A percentile compares a stretch with the other conserved stretches of the same genome.
phyloP scores from a whole-genome alignment of 2,329 filamentous ascomycete species.

The Penicillium sp. region DNA sequence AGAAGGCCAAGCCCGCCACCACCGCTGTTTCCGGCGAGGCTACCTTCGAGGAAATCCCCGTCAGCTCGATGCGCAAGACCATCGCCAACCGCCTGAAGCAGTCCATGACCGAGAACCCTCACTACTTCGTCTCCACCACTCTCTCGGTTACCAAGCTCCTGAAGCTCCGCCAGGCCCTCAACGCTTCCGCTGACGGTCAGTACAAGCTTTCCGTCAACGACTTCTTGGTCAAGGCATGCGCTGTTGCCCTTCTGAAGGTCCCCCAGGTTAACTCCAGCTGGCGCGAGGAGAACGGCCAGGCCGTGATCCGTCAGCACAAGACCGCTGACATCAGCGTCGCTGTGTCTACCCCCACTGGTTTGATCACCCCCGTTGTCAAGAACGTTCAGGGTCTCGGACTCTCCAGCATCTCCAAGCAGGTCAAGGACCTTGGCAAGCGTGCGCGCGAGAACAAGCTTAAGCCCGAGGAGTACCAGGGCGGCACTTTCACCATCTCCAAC shows the following conservation, averaged over 20 bases:
- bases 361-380: constrained; percentile 97
- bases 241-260: constrained; percentile 84
- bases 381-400: constrained; percentile 84
- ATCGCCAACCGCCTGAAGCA: constrained; percentile 88
- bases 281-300: constrained; percentile 70
- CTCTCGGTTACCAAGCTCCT: constrained; percentile 93
- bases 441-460: constrained; percentile 97
- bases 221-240: constrained; percentile 96
- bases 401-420: constrained; percentile 77
- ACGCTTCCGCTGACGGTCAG: constrained; percentile 80
- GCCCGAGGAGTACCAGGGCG: constrained; percentile 98
- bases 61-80: constrained; percentile 94
- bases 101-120: constrained; percentile 89
- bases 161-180: constrained; percentile 92
- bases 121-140: constrained; percentile 92
- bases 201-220: constrained; percentile 99
- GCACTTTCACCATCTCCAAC: constrained; percentile 99
- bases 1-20: constrained; percentile 68
- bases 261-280: constrained; percentile 95
- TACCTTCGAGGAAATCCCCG: constrained; percentile 77
- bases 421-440: constrained; percentile 97
- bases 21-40: constrained; percentile 56
- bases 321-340: constrained; percentile 93
- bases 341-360: constrained; percentile 84
- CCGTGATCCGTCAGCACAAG: constrained; percentile 86